These are phyloP conservation scores for Chiua sp. DNA, from an alignment of 1,284 basidiomycete genomes.

Conservation along the genomic window DNA sequence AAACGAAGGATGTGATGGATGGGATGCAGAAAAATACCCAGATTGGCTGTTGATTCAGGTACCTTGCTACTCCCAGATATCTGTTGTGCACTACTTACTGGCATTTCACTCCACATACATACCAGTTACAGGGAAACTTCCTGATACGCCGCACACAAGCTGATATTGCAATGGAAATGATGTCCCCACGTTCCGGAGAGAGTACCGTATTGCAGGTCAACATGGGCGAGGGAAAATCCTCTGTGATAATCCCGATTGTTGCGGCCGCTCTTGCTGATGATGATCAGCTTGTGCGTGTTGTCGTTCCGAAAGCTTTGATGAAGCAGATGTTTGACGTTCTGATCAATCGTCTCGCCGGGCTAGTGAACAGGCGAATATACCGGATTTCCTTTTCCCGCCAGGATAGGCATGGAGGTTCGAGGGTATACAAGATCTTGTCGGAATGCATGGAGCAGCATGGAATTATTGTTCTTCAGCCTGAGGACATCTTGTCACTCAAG, in stretches of 20 bases:
- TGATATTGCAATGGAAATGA: conserved; percentile 50
- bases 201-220: conserved; percentile 53
- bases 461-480: conserved; percentile 50
- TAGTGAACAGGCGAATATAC: conserved; percentile 51
- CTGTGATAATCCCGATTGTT: conserved; percentile 55
- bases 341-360: conserved; percentile 44
- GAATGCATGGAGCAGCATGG: conserved; percentile 44
- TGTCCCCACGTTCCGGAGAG: conserved; percentile 37
- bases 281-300: conserved; percentile 48
- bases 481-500: conserved; percentile 51
- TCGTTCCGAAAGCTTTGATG: conserved; percentile 50
- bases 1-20: conserved; percentile 24
- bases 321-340: conserved; percentile 54
- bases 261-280: conserved; percentile 48
- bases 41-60: conserved; percentile 55
- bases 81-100: not conserved
- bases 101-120: not conserved
- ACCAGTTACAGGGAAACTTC: conserved; percentile 49
- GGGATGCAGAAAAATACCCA: conserved; percentile 22
- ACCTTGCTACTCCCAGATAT: not conserved
- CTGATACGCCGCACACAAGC: conserved; percentile 45
- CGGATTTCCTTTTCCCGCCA: conserved; percentile 52
- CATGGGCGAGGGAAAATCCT: conserved; percentile 63
- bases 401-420: not conserved
- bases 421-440: conserved; percentile 30